Percentiles rank a stretch among this genome's conserved stretches.
These are phyloP conservation scores for Huntiella moniliformis DNA, from an alignment of 2,329 filamentous ascomycete species.

Conservation along the genomic window DNA sequence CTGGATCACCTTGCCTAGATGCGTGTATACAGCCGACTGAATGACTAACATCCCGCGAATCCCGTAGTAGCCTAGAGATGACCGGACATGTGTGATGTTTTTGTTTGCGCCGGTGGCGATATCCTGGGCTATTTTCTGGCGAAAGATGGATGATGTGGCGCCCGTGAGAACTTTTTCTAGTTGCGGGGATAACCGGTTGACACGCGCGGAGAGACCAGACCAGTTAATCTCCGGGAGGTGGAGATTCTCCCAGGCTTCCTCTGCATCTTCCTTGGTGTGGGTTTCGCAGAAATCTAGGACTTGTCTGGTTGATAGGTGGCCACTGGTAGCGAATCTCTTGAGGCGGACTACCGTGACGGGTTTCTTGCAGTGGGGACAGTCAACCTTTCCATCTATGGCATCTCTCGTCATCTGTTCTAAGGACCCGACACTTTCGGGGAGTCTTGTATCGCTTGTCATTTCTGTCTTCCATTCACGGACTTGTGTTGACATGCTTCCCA, in stretches of 20 bases:
- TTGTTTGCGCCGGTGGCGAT: constrained; percentile 39
- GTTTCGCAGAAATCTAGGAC: constrained; percentile 45
- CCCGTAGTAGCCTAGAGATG: constrained; percentile 67
- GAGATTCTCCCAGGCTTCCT: constrained; percentile 26
- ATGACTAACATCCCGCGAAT: constrained; percentile 52
- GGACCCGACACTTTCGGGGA: neutral
- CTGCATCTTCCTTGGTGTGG: constrained; percentile 39
- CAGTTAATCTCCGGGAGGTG: constrained; percentile 59
- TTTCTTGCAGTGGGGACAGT: constrained; percentile 50
- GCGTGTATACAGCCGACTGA: constrained; percentile 46
- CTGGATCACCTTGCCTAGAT: constrained; percentile 41
- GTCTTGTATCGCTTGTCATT: too few species aligned
- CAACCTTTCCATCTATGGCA: constrained; percentile 1
- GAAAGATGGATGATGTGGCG: constrained; percentile 41
- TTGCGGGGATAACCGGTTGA: constrained; percentile 33
- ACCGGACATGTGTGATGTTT: constrained; percentile 36
- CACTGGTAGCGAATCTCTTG: constrained; percentile 29
- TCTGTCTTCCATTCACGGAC: neutral
- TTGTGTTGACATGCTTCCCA: neutral
- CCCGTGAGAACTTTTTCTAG: constrained; percentile 39
- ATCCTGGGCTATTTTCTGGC: constrained; percentile 33
- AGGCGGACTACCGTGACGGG: constrained; percentile 36
- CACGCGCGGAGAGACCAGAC: constrained; percentile 38
- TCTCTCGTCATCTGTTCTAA: neutral
- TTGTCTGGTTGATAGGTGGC: constrained; percentile 33